These are phyloP conservation scores for Cordyceps cicadae DNA, from an alignment of 2,329 filamentous ascomycete species.

Conservation along the genomic window DNA sequence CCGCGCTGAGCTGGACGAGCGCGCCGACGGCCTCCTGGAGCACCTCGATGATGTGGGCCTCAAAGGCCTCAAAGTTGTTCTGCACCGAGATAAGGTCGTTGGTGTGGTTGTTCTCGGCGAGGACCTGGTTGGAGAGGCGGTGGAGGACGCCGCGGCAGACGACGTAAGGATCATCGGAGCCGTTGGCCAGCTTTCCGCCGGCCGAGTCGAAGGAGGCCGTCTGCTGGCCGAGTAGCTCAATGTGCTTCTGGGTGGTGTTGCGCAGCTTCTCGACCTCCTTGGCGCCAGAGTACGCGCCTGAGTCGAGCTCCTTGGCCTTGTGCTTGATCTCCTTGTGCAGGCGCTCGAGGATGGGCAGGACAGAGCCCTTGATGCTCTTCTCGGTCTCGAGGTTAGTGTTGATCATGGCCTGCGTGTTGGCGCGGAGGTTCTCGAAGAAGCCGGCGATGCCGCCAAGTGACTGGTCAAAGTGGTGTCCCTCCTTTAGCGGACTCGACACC, in stretches of 20 bases:
- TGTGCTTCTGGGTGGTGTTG: conserved; percentile 82
- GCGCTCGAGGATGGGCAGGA: conserved; percentile 81
- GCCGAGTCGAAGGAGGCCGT: conserved; percentile 71
- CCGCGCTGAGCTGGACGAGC: conserved; percentile 72
- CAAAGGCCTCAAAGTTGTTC: conserved; percentile 79
- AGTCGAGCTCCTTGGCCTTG: conserved; percentile 81
- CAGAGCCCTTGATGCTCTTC: conserved; percentile 76
- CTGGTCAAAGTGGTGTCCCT: conserved; percentile 90
- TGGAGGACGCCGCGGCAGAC: conserved; percentile 73
- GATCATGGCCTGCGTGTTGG: conserved; percentile 84
- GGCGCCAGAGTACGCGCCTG: conserved; percentile 71
- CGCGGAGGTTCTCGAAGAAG: conserved; percentile 88
- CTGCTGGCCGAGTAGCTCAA: conserved; percentile 84
- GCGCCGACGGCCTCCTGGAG: conserved; percentile 75
- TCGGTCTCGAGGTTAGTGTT: conserved; percentile 88
- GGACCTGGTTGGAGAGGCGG: conserved; percentile 80
- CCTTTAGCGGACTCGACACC: conserved; percentile 74
- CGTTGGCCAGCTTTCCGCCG: conserved; percentile 56
- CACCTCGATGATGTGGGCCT: conserved; percentile 74
- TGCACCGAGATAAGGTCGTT: conserved; percentile 91
- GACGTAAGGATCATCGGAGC: conserved; percentile 79
- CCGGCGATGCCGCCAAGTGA: conserved; percentile 77
- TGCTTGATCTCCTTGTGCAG: conserved; percentile 95
- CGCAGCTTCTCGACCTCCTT: conserved; percentile 91
- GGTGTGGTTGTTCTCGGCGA: conserved; percentile 92